phyloP scores from a whole-genome alignment of 2,329 filamentous ascomycete species.

The Ustulina deusta region DNA sequence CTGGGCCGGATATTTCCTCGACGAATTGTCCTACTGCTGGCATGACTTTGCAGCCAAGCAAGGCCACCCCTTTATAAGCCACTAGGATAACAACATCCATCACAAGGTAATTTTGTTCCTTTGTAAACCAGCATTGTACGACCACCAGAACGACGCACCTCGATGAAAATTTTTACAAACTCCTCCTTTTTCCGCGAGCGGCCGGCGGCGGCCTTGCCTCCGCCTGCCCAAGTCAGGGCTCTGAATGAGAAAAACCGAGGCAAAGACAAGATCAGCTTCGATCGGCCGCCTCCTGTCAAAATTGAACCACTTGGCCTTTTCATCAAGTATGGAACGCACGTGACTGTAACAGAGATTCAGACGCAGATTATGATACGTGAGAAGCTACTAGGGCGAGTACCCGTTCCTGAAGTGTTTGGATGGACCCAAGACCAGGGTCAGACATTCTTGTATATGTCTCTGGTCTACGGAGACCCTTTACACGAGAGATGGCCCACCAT shows the following conservation, averaged over 20 bases:
- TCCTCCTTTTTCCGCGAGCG: too few species aligned
- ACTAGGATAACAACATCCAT: too few species aligned
- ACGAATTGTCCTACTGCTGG: background rate
- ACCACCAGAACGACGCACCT: too few species aligned
- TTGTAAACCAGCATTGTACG: too few species aligned
- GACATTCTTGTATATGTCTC: constrained; percentile 29
- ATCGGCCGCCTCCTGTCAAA: constrained; percentile 31
- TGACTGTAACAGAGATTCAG: constrained; percentile 28
- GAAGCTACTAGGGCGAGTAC: constrained; percentile 26
- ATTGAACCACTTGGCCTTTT: constrained; percentile 32
- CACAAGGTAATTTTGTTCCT: too few species aligned
- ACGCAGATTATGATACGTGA: constrained; percentile 29
- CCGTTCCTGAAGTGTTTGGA: constrained; percentile 30
- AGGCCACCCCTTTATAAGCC: too few species aligned
- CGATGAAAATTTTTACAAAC: too few species aligned
- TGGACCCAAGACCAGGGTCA: constrained; percentile 28
- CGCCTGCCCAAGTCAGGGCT: too few species aligned
- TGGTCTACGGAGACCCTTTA: constrained; percentile 27
- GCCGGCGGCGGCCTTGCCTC: too few species aligned
- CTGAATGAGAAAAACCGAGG: constrained; percentile 6
- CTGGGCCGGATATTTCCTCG: constrained; percentile 35
- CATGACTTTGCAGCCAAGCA: background rate
- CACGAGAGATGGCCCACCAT: constrained; percentile 26
- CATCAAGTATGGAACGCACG: constrained; percentile 27
- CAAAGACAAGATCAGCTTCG: constrained; percentile 18